phyloP scores from a whole-genome alignment of 192 early-diverging fungal species.

The Coemansia brasiliensis region DNA sequence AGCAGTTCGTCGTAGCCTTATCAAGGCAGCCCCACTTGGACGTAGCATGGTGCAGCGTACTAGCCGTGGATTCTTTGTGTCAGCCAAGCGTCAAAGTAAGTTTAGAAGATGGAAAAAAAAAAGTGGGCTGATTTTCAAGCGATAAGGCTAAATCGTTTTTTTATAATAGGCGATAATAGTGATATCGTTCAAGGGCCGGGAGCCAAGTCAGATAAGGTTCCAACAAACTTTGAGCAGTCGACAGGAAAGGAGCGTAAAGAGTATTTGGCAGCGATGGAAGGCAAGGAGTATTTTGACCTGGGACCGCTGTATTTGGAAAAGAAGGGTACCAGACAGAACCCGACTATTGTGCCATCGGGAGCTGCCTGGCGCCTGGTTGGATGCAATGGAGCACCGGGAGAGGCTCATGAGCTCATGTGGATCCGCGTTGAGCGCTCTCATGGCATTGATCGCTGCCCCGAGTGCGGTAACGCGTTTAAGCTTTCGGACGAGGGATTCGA shows the following conservation, averaged over 20 bases:
- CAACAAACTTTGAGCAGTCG: conserved; percentile 85
- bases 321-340: conserved; percentile 79
- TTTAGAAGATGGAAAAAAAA: not conserved
- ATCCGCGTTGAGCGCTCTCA: conserved; percentile 76
- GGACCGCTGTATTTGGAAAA: conserved; percentile 71
- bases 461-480: conserved; percentile 86
- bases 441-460: conserved; percentile 88
- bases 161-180: conserved; percentile 19
- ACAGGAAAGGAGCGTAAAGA: conserved; percentile 91
- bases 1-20: conserved; percentile 37
- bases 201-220: conserved; percentile 65
- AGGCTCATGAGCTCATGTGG: conserved; percentile 92
- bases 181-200: conserved; percentile 62
- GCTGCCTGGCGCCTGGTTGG: conserved; percentile 85
- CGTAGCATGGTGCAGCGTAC: conserved; percentile 2
- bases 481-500: conserved; percentile 55
- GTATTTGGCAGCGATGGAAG: conserved; percentile 78
- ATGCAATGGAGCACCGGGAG: conserved; percentile 92
- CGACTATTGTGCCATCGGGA: conserved; percentile 80
- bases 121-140: conserved; percentile 3
- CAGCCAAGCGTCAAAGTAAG: conserved; percentile 27
- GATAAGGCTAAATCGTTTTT: not conserved
- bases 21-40: conserved; percentile 16
- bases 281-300: conserved; percentile 88
- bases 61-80: conserved; percentile 29